These are phyloP conservation scores for Larix sibirica DNA, from an alignment of 83 land plant genomes.

Conservation along the genomic window DNA sequence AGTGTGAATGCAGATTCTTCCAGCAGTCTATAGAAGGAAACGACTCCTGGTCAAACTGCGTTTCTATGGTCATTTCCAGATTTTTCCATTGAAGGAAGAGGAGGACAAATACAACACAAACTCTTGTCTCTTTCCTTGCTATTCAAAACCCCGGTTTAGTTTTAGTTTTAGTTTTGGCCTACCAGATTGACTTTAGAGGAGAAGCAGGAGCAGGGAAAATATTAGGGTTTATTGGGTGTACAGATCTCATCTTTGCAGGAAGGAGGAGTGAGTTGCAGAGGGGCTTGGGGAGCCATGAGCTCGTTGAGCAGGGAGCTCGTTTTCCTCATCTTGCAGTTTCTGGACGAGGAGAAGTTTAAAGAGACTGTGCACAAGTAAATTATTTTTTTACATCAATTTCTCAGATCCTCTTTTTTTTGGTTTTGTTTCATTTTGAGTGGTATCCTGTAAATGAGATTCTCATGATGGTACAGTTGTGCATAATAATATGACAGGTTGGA, in stretches of 20 bases:
- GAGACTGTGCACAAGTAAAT: slow-evolving; percentile 51
- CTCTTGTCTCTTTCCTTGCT: background rate
- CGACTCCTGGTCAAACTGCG: background rate
- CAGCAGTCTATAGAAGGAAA: slow-evolving; percentile 1
- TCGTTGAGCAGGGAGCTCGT: slow-evolving; percentile 51
- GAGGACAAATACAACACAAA: background rate
- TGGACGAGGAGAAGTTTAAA: slow-evolving; percentile 57
- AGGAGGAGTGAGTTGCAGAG: background rate
- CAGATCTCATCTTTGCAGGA: background rate
- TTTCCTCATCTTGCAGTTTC: slow-evolving; percentile 48
- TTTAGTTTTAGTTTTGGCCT: background rate
- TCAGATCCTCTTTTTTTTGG: too few species aligned
- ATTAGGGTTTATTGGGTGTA: background rate
- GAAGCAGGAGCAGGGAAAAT: background rate
- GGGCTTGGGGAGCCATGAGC: slow-evolving; percentile 20
- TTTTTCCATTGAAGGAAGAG: background rate
- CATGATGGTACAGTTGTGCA: background rate
- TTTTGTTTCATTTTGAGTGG: too few species aligned
- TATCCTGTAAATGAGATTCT: too few species aligned
- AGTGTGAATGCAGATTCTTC: background rate
- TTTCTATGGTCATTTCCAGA: background rate
- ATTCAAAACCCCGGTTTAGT: background rate
- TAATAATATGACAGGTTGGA: slow-evolving; percentile 40
- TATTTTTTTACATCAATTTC: too few species aligned
- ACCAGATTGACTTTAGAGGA: background rate